Base-by-base conservation (phyloP, 2,329 filamentous ascomycete genomes). In the Colletotrichum truncatum region DNA sequence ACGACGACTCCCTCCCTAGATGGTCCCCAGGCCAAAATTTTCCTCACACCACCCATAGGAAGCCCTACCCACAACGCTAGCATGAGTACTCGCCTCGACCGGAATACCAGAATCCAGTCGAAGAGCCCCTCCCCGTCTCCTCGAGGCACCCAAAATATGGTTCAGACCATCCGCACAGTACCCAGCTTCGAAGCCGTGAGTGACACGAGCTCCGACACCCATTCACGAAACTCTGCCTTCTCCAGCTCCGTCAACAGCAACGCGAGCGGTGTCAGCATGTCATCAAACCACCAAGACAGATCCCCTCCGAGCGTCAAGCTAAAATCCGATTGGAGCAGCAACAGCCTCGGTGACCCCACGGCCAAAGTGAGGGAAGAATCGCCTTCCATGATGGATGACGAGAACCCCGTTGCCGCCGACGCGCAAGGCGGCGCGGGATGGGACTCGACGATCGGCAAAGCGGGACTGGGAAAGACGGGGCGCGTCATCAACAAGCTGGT, bases 401-500 rank as follows among this genome's bases (percentile, higher is more conserved):
- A 67, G 8, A 16, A 51, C 18, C 43, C 34, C 39, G 54, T 14
- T 14, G 74, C 75, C 14, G 70, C 73, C 10, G 81, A 80, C 30
- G 70, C 73, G 16, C 71, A 73, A 41, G 73, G 75, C n/a, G n/a
- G n/a, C 45, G 71, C 75, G n/a, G 70, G 67, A 74, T 90, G 89
- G 87, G 89, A 91, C 72, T 88, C 88, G 28, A 89, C 89, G 3
- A 85, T 92, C 46, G 90, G 90, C 69, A 90, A 90, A 73, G 89
- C 90, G 7, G 89, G 88, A 3, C 79, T 91, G 3, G 91, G 91
- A 43, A 93, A 93, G 80, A 93, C 90, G 9, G 91, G 91, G 8
- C 84, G 91, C 32, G 91, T 93, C 55, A 95, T 96, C 76, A 93
- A 96, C 78, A 88, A 89, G 73, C 85, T 96, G 57, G 92, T 93